Evolutionary conservation across 306 rosid genomes (phyloP), one percentile per base, ranked within the genome.

Genomic region (Gillenia trifoliata): DNA sequence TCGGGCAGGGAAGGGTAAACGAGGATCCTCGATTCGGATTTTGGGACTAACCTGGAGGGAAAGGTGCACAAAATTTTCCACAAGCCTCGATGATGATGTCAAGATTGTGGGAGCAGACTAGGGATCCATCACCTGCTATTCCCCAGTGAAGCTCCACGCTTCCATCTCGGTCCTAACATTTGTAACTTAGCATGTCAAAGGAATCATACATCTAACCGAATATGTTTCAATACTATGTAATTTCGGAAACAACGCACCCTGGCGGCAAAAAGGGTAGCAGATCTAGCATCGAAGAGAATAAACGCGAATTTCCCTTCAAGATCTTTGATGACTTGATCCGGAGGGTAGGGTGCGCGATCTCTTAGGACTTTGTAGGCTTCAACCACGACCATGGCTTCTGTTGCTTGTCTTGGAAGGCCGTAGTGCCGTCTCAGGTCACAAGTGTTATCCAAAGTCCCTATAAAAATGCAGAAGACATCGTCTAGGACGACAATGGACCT

Each of bases 301-400:
- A 86, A 83, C 47, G 91, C 81, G 19, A 89, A 89, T 57, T 89
- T 85, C 52, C 93, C 91, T 36, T 83, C 81, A 30, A 89, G 85
- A 76, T 89, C 83, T 83, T 81, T 83, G 19, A 89, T 84, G 66
- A 89, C 84, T 86, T 83, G 89, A 61, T 89, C 89, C 72, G 89
- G 83, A 23, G 93, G 93, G 60, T 83, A 89, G 12, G 89, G 91
- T 15, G 88, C 93, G 73, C 91, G 72, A 64, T 86, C 93, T 83
- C 91, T 83, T 45, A 86, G 76, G 20, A 17, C 79, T 82, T 86
- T 84, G 31, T 83, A 89, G 43, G 85, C 93, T 81, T 86, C 93
- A 83, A 83, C 78, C 40, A 85, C 84, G 66, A 89, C 72, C 89
- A 85, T 85, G 77, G 88, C 88, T 81, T 89, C 89, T n/a, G 91